Evolutionary conservation across 148 eudicot species (phyloP), one percentile per base, ranked within the genome.

Genomic region (Drosera capensis): DNA sequence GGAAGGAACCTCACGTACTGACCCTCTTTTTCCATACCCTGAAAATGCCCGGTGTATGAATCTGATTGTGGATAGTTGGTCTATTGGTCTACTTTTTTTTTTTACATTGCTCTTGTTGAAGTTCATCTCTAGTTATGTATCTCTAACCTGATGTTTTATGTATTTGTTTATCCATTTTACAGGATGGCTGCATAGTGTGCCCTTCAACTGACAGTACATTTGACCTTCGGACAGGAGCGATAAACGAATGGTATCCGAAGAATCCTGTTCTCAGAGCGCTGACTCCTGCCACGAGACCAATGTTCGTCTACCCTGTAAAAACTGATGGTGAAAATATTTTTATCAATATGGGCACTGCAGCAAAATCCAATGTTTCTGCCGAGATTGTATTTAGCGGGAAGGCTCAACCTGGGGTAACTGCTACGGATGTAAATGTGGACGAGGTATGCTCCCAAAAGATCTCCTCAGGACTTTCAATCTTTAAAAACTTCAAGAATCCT

Each of bases 131-230:
- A 1, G 7, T 3, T 6, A 11, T 25, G 15, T 22, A 1, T 14
- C 16, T n/a, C 36, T 11, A 20, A 20, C 18, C 4, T 28, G 13
- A 13, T 11, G 8, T 30, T 21, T n/a, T 49, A 12, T 15, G 15
- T 46, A 12, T 25, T 2, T 18, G 1, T 48, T 3, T 0, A 20
- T 17, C 20, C 23, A 38, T 25, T 58, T 26, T 23, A 23, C 81
- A 88, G 96, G 96, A 88, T 65, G 96, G 96, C 29, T 88, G 96
- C 52, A 80, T 88, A 23, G 70, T 88, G 45, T 88, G 96, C 75
- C 96, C 96, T 7, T 61, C 92, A 47, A 88, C 96, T 31, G 96
- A 83, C 34, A 88, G 96, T 72, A 83, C 94, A 45, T 88, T 74
- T 53, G 83, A 80, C 66, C 78, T 88, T 51, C 75, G 74, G 51